Conservation (phyloP, 176 grass and related monocot genomes). For the Echinochloa phyllopogon region DNA sequence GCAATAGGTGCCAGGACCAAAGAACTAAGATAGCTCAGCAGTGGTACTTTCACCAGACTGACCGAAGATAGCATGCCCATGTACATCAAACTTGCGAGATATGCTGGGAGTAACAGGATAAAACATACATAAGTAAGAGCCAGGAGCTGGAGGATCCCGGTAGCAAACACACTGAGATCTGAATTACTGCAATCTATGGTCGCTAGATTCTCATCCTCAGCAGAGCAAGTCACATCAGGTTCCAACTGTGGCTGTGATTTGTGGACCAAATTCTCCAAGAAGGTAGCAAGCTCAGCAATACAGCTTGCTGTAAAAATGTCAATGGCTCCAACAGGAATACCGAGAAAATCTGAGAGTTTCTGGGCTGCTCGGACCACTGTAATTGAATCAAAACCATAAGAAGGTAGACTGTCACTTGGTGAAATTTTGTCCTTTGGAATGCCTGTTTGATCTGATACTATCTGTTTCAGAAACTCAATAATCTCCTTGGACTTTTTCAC, state of each 20-base stretch:
- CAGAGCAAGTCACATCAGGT: slow-evolving; percentile 18
- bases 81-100: slow-evolving; percentile 54
- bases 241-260: slow-evolving; percentile 53
- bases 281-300: slow-evolving; percentile 67
- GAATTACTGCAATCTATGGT: slow-evolving; percentile 27
- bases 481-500: slow-evolving; percentile 58
- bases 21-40: slow-evolving; percentile 54
- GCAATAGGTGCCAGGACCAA: slow-evolving; percentile 63
- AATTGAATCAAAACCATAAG: slow-evolving; percentile 82
- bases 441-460: slow-evolving; percentile 74
- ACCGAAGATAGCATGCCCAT: slow-evolving; percentile 40
- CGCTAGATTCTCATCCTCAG: slow-evolving; percentile 40
- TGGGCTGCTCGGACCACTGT: slow-evolving; percentile 70
- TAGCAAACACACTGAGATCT: slow-evolving; percentile 47
- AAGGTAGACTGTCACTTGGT: slow-evolving; percentile 57
- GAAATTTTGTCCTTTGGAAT: slow-evolving; percentile 71
- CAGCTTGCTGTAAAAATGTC: slow-evolving; percentile 76
- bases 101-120: slow-evolving; percentile 70
- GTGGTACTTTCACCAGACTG: slow-evolving; percentile 38
- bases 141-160: slow-evolving; percentile 55
- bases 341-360: slow-evolving; percentile 78
- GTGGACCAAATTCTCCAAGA: slow-evolving; percentile 55
- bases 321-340: slow-evolving; percentile 74
- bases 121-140: slow-evolving; percentile 63
- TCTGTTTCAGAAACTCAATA: slow-evolving; percentile 54